Base-by-base conservation (phyloP, 768 basidiomycete species). In the Auricularia auricula-judae region DNA sequence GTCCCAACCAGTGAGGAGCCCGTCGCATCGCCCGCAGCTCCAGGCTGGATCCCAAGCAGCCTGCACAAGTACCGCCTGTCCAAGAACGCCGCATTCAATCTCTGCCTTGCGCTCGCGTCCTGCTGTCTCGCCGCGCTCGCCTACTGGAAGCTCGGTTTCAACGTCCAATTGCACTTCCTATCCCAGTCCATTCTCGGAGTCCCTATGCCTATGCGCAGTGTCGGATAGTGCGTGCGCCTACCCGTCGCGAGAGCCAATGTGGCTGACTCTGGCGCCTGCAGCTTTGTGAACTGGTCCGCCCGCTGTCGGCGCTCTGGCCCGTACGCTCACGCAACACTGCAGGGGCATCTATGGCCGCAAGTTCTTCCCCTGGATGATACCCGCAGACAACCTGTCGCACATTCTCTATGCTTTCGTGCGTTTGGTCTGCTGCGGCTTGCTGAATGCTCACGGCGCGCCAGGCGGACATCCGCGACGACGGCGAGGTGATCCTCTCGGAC, bases 281-380 rank as follows among this genome's bases (percentile, higher is more conserved):
- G 62, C 62, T 66, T 66, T 35, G 67, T 66, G 16, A 63, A 65
- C 65, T 64, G 67, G 58, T 36, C 23, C 53, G 34, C 29, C 56
- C 34, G 62, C 34, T 3, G 62, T n/a, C 8, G 11, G 39, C 61
- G 14, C 12, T 18, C 34, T 7, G 8, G 54, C 14, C 35, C 23
- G 39, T 36, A 14, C 43, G 12, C 54, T 23, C 23, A 44, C 12
- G 51, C 34, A 12, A 1, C 33, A 58, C 12, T 64, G 56, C 67
- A 89, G 93, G 94, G 95, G 93, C 4, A 98, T 98, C 42, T 98
- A 98, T 72, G 97, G 86, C 34, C 82, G 95, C 66, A 95, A 93
- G 75, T 99, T 83, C 73, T 89, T 88, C 42, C 96, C 96, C 1
- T 86, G 87, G 3, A 72, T 83, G 61, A 93, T 98, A 66, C 97